phyloP scores from a whole-genome alignment of 1,284 basidiomycete species.

The Porodaedalea pini region DNA sequence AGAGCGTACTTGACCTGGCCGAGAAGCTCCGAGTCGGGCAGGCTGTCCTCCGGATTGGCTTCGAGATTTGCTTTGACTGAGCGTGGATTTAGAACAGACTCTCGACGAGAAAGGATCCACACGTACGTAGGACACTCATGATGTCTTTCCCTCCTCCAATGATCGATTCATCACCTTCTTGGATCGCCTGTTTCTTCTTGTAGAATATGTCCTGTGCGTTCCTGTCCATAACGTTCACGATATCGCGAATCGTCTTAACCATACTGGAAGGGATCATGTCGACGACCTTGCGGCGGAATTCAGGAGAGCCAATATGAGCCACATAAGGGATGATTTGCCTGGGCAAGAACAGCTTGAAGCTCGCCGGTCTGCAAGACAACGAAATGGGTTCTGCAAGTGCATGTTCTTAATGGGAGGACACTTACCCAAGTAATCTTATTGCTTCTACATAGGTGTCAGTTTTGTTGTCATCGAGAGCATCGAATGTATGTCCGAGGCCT shows the following conservation, averaged over 20 bases:
- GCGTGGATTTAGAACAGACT: not conserved
- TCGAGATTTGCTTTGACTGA: slow-evolving; percentile 26
- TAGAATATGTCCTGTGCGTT: slow-evolving; percentile 15
- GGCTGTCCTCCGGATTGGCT: slow-evolving; percentile 5
- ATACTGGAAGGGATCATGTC: slow-evolving; percentile 10
- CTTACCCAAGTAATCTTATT: slow-evolving; percentile 30
- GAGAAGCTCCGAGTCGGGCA: slow-evolving; percentile 7
- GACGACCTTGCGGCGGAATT: slow-evolving; percentile 9
- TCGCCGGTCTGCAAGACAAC: slow-evolving; percentile 1
- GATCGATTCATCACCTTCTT: slow-evolving; percentile 21
- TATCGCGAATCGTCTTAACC: slow-evolving; percentile 30
- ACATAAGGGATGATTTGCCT: slow-evolving; percentile 12
- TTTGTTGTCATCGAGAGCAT: slow-evolving; percentile 27
- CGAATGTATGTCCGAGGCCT: slow-evolving; percentile 36
- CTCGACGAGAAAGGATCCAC: not conserved
- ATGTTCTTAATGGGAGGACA: too few species aligned
- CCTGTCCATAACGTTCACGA: slow-evolving; percentile 27
- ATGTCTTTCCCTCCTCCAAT: slow-evolving; percentile 27
- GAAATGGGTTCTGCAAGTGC: too few species aligned
- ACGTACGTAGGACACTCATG: slow-evolving; percentile 26
- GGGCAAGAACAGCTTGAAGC: not conserved
- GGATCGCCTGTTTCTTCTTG: slow-evolving; percentile 19
- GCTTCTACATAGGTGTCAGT: slow-evolving; percentile 27
- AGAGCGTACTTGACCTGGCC: slow-evolving; percentile 29
- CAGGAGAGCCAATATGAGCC: slow-evolving; percentile 20